Evolutionary conservation across 352 stramenopile genomes (phyloP).

Genomic region (Globisporangium paroecandrum): DNA sequence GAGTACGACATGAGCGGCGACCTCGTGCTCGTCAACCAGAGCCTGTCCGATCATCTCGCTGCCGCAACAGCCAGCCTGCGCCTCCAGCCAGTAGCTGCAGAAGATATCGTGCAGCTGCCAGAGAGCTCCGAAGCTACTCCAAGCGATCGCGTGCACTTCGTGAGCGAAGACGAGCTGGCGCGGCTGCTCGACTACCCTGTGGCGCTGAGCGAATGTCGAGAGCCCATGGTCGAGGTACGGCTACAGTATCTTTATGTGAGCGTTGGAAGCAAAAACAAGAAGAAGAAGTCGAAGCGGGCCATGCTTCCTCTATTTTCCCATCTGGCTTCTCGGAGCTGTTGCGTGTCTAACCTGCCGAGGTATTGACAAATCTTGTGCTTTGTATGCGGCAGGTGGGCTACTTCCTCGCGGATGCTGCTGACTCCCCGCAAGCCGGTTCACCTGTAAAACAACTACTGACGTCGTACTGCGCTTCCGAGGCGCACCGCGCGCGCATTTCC

Average conservation of each 20-base stretch:
- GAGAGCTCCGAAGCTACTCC: background rate
- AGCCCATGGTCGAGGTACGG: slow-evolving; percentile 60
- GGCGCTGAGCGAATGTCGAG: slow-evolving; percentile 51
- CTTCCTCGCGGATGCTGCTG: slow-evolving; percentile 26
- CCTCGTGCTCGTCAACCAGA: slow-evolving; percentile 40
- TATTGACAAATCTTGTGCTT: background rate
- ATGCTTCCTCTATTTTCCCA: background rate
- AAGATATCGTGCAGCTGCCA: background rate
- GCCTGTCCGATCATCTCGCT: slow-evolving; percentile 22
- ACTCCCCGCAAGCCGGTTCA: background rate
- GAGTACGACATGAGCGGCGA: slow-evolving; percentile 46
- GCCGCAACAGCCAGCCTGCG: slow-evolving; percentile 14
- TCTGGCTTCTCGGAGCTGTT: background rate
- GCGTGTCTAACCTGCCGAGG: slow-evolving; percentile 1
- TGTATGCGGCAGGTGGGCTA: slow-evolving; percentile 47
- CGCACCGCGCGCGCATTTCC: slow-evolving; percentile 17
- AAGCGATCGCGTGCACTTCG: slow-evolving; percentile 7
- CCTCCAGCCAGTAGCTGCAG: slow-evolving; percentile 10
- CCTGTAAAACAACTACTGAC: slow-evolving; percentile 28
- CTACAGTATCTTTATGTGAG: too few relatives aligned
- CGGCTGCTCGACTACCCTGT: slow-evolving; percentile 61
- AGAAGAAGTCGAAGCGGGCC: too few relatives aligned
- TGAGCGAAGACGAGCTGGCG: slow-evolving; percentile 41
- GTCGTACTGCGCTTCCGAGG: slow-evolving; percentile 50
- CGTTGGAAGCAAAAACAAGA: too few relatives aligned